Conservation (phyloP, 1,139 yeast species). For the Kodamaea fungicola region DNA sequence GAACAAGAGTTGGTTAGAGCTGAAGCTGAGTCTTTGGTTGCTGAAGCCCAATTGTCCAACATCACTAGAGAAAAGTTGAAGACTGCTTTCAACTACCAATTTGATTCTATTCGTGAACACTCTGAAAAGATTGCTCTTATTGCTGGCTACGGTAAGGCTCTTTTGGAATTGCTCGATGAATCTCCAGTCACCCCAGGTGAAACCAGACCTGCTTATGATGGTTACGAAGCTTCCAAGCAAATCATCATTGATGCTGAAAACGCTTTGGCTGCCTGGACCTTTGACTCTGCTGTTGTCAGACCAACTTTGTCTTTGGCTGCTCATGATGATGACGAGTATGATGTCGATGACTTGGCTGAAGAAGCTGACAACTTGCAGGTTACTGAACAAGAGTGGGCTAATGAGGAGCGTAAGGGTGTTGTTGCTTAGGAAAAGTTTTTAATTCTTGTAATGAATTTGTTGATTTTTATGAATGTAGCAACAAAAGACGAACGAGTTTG, state of each 20-base stretch:
- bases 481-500: not conserved
- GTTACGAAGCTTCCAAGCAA: slow-evolving; percentile 97
- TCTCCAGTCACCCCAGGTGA: slow-evolving; percentile 99
- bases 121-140: slow-evolving; percentile 94
- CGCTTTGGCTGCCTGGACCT: slow-evolving; percentile 94
- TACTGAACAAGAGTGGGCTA: slow-evolving; percentile 50
- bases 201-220: slow-evolving; percentile 97
- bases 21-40: slow-evolving; percentile 97
- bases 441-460: slow-evolving; percentile 15
- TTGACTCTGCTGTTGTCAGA: slow-evolving; percentile 92
- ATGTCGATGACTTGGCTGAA: slow-evolving; percentile 50
- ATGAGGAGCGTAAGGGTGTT: slow-evolving; percentile 17
- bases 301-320: slow-evolving; percentile 88
- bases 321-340: slow-evolving; percentile 72
- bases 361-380: slow-evolving; percentile 51
- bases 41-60: slow-evolving; percentile 97
- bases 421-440: slow-evolving; percentile 8
- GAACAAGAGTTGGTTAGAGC: slow-evolving; percentile 99
- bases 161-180: slow-evolving; percentile 92
- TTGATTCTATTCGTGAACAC: slow-evolving; percentile 93
- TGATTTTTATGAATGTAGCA: slow-evolving; percentile 9
- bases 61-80: slow-evolving; percentile 97
- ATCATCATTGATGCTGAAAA: slow-evolving; percentile 95
- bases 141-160: slow-evolving; percentile 98
- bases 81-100: slow-evolving; percentile 96